Evolutionary conservation across 768 basidiomycete species (phyloP).

Genomic region (Asterophora lycoperdoides): DNA sequence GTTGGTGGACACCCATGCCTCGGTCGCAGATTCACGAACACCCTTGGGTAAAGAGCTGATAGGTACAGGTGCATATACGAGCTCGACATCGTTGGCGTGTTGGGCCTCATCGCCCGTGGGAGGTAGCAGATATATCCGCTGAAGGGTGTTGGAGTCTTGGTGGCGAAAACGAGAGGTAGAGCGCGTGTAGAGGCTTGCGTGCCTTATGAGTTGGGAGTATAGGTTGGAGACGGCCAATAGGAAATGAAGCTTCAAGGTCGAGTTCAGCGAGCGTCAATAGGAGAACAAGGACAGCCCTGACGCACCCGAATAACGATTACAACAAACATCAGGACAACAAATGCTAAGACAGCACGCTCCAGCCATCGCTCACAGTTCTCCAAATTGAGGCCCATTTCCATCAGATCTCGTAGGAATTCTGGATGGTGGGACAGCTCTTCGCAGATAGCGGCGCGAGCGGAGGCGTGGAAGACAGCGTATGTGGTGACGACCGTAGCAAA

Average conservation of each 20-base stretch:
- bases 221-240: constrained; percentile 67
- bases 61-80: constrained; percentile 73
- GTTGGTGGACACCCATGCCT: constrained; percentile 57
- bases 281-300: constrained; percentile 11
- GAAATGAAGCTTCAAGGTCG: constrained; percentile 62
- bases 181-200: constrained; percentile 16
- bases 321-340: constrained; percentile 55
- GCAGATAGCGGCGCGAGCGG: constrained; percentile 58
- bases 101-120: constrained; percentile 13
- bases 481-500: constrained; percentile 52
- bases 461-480: constrained; percentile 54
- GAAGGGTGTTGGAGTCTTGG: constrained; percentile 29
- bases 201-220: constrained; percentile 51
- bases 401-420: constrained; percentile 65
- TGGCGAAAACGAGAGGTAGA: constrained; percentile 17
- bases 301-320: constrained; percentile 65
- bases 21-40: constrained; percentile 51
- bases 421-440: constrained; percentile 74
- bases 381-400: constrained; percentile 66
- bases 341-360: constrained; percentile 57
- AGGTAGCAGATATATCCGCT: constrained; percentile 65
- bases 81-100: constrained; percentile 23
- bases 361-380: constrained; percentile 84
- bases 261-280: constrained; percentile 6
- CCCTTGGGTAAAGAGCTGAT: constrained; percentile 49